Percentiles rank a stretch among this genome's conserved stretches.
phyloP scores from a whole-genome alignment of 305 asterid genomes.

The Monarda citriodora region DNA sequence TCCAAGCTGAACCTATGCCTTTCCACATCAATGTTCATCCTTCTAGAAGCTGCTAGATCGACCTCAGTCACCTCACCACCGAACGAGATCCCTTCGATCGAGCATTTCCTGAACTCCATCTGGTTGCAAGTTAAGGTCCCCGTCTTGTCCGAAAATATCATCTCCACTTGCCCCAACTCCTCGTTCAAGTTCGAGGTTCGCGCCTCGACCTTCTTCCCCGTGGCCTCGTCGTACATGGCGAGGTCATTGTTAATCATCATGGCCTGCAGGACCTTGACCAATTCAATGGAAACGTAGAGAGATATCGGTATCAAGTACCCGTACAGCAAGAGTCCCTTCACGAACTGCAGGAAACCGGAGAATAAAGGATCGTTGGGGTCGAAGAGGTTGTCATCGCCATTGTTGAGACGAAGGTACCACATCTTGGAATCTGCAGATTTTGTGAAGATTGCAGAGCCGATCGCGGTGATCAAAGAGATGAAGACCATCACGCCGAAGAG shows the following conservation, averaged over 20 bases:
- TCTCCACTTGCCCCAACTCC: conserved; percentile 89
- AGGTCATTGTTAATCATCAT: conserved; percentile 67
- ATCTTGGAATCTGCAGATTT: conserved; percentile 22
- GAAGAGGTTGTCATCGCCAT: conserved; percentile 28
- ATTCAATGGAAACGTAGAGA: conserved; percentile 73
- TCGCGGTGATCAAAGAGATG: conserved; percentile 46
- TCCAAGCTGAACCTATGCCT: conserved; percentile 54
- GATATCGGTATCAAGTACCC: conserved; percentile 84
- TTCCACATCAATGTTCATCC: conserved; percentile 65
- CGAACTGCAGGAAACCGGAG: conserved; percentile 56
- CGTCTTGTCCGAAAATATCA: conserved; percentile 78
- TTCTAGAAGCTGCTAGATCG: conserved; percentile 59
- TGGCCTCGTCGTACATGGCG: conserved; percentile 54
- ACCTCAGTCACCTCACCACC: conserved; percentile 77
- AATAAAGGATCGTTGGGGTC: conserved; percentile 28
- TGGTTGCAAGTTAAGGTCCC: conserved; percentile 88
- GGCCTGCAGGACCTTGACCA: conserved; percentile 74
- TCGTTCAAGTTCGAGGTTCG: conserved; percentile 83
- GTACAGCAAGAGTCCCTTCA: conserved; percentile 55
- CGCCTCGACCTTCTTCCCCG: conserved; percentile 66
- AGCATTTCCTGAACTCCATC: conserved; percentile 83
- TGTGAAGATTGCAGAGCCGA: conserved; percentile 44
- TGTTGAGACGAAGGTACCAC: conserved; percentile 42
- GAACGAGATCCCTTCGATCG: conserved; percentile 77
- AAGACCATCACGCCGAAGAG: conserved; percentile 51